These are phyloP conservation scores for Tritrichomonas musculus DNA, from an alignment of 208 protist genomes.

Conservation along the genomic window DNA sequence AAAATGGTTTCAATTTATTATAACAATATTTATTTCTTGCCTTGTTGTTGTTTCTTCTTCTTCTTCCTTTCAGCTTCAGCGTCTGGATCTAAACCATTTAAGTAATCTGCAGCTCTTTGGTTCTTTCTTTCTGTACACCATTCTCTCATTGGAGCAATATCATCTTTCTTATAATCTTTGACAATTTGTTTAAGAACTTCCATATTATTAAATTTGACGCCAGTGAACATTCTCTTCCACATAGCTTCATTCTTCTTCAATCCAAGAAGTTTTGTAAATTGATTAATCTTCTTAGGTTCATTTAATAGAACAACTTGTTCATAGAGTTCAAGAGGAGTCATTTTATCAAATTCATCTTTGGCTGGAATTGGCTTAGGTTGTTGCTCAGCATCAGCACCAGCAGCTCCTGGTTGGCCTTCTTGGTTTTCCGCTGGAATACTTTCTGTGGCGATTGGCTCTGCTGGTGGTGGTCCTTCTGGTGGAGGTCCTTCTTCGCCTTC, in stretches of 20 bases:
- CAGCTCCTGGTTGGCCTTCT: background rate
- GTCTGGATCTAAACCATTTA: background rate
- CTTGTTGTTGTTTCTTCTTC: background rate
- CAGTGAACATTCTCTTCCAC: background rate
- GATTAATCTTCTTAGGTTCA: background rate
- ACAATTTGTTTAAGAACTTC: background rate
- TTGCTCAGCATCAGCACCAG: background rate
- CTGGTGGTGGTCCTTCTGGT: background rate
- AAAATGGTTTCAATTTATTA: too few relatives aligned
- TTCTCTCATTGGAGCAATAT: background rate
- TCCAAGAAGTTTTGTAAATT: background rate
- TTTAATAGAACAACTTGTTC: background rate
- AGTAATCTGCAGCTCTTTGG: background rate
- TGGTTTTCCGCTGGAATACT: background rate
- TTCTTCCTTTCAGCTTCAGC: background rate
- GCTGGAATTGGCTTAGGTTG: background rate
- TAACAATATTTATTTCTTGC: too few relatives aligned
- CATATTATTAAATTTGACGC: background rate
- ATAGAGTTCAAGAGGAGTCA: background rate
- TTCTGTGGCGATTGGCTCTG: background rate
- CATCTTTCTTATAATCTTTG: background rate
- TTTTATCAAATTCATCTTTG: background rate
- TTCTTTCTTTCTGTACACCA: background rate
- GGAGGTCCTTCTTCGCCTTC: background rate
- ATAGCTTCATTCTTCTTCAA: background rate